Conservation (phyloP, 768 basidiomycete species). For the Russula abietina region DNA sequence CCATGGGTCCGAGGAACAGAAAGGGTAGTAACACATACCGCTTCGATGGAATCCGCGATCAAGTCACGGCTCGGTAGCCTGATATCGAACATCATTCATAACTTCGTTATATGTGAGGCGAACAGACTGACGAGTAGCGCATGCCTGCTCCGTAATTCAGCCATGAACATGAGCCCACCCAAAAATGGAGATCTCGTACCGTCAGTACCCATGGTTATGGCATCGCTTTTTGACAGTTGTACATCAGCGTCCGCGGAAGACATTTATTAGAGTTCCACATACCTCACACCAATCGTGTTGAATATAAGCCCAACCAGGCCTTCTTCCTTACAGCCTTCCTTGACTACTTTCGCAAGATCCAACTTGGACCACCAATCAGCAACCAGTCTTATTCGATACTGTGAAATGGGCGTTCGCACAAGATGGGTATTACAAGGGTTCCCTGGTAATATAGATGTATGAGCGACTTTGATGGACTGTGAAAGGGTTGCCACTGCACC, state of each 20-base stretch:
- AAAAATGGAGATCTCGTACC: slow-evolving; percentile 40
- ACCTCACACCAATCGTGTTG: slow-evolving; percentile 84
- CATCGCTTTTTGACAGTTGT: slow-evolving; percentile 47
- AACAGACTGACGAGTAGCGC: slow-evolving; percentile 68
- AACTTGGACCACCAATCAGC: slow-evolving; percentile 40
- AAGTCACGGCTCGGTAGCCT: slow-evolving; percentile 83
- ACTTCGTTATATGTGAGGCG: neutral
- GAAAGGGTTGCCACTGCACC: slow-evolving; percentile 38
- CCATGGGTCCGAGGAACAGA: neutral
- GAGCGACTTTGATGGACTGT: neutral
- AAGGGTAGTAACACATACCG: slow-evolving; percentile 40
- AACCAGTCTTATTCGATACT: neutral
- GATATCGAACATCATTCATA: slow-evolving; percentile 2
- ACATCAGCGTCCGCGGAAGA: neutral
- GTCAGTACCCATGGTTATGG: slow-evolving; percentile 85
- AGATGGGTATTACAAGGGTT: slow-evolving; percentile 86
- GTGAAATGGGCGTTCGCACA: slow-evolving; percentile 36
- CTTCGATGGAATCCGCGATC: slow-evolving; percentile 86
- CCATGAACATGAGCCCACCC: slow-evolving; percentile 2
- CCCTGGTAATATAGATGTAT: slow-evolving; percentile 36
- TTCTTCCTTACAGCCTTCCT: slow-evolving; percentile 76
- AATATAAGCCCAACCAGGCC: slow-evolving; percentile 77
- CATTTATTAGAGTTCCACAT: slow-evolving; percentile 1
- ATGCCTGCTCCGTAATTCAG: slow-evolving; percentile 49
- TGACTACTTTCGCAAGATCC: slow-evolving; percentile 71